These are phyloP conservation scores for Kwoniella newhampshirensis DNA, from an alignment of 768 basidiomycete species.

Conservation along the genomic window DNA sequence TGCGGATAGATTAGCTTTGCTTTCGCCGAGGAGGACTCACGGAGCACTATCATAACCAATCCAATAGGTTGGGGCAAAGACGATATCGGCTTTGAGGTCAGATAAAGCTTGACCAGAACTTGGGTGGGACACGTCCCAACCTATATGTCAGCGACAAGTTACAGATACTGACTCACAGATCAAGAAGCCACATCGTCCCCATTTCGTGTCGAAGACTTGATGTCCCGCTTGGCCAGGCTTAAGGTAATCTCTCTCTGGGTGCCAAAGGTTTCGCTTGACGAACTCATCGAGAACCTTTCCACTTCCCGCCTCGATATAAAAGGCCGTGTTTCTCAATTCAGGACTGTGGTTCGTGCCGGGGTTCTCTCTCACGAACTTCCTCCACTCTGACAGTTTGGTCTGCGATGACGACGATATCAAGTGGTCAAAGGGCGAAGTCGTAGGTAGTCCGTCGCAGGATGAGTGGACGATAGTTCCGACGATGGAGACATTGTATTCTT, in stretches of 20 bases:
- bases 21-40: conserved; percentile 56
- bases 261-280: conserved; percentile 36
- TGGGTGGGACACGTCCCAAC: conserved; percentile 36
- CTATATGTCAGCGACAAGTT: conserved; percentile 14
- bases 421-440: conserved; percentile 21
- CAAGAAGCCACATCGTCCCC: conserved; percentile 27
- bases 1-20: conserved; percentile 53
- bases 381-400: conserved; percentile 61
- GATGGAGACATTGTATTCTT: conserved; percentile 20
- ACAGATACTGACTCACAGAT: conserved; percentile 54
- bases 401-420: background rate
- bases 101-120: conserved; percentile 14
- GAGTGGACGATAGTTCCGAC: conserved; percentile 30
- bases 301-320: conserved; percentile 27
- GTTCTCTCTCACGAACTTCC: conserved; percentile 71
- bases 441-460: background rate
- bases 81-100: conserved; percentile 24
- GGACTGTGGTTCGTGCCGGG: background rate
- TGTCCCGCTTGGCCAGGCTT: conserved; percentile 22
- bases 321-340: conserved; percentile 24
- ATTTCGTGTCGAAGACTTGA: conserved; percentile 25
- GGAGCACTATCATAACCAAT: conserved; percentile 29
- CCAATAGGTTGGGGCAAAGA: conserved; percentile 40
- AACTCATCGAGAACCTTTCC: conserved; percentile 26
- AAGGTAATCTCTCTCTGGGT: conserved; percentile 35